Evolutionary conservation across 2,329 filamentous ascomycete genomes (phyloP), one percentile per base, ranked within the genome.

Genomic region (Thielaviopsis punctulata): DNA sequence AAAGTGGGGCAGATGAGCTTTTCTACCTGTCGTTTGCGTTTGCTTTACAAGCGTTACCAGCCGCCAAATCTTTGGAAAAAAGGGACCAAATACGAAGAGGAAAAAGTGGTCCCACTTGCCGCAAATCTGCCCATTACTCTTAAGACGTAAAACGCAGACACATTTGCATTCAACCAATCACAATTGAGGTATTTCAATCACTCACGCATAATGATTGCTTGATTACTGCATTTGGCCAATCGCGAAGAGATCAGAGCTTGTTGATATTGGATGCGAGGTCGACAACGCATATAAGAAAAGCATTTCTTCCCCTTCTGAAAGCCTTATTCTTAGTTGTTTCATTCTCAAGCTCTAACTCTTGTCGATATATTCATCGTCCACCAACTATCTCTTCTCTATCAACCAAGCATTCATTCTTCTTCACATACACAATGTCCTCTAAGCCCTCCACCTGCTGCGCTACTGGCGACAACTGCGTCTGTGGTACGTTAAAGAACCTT

Each of bases 381-480:
- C 44, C 13, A 23, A 15, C 13, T 22, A 25, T 46, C 22, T 27
- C 45, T 45, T 15, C 19, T 45, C 36, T 36, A 12, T 21, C 6
- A n/a, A 50, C 36, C 25, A 18, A 15, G 25, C 13, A 3, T 44
- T 41, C 8, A 22, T 8, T 45, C 18, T 22, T 24, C 30, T 46
- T 22, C 18, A 12, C 25, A 23, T 21, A 36, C 22, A 49, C 23
- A 13, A 55, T 55, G 53, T 49, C 53, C 44, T 55, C 53, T 39
- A 52, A 55, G 53, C 53, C 53, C 39, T 67, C 71, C 52, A 78
- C 72, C 59, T 79, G 75, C 73, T 78, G 75, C 66, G 70, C 71
- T 64, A 72, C 74, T 64, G 70, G 69, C 61, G 62, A 68, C 58
- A 62, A 65, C 50, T 79, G 76, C 60, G 66, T 75, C 60, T 79